phyloP scores from a whole-genome alignment of 2,329 filamentous ascomycete genomes.

The Cladobotryum protrusum region DNA sequence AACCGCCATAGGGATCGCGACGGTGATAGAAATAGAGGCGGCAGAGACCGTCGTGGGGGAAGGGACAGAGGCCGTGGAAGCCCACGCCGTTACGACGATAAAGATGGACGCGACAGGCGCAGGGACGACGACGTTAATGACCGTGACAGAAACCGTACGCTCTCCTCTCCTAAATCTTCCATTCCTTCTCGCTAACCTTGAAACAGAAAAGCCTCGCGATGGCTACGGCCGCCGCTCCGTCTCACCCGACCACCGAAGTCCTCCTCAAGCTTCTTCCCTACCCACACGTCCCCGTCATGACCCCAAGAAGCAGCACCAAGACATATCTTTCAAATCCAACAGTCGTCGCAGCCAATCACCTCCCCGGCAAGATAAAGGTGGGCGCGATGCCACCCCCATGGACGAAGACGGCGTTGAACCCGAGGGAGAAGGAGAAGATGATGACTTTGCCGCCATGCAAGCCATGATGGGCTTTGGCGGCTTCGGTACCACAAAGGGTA shows the following conservation, averaged over 20 bases:
- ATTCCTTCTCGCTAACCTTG: too few species aligned
- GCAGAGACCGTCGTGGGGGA: slow-evolving; percentile 22
- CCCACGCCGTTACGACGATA: slow-evolving; percentile 23
- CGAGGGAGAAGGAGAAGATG: slow-evolving; percentile 47
- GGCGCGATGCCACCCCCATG: slow-evolving; percentile 20
- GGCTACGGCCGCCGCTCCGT: not conserved
- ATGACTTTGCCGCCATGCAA: slow-evolving; percentile 66
- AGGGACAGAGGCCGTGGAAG: slow-evolving; percentile 32
- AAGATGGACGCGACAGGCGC: slow-evolving; percentile 18
- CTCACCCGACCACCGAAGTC: not conserved
- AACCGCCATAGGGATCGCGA: slow-evolving; percentile 34
- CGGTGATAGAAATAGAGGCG: slow-evolving; percentile 27
- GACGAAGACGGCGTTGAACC: slow-evolving; percentile 28
- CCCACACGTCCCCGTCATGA: slow-evolving; percentile 30
- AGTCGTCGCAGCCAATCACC: slow-evolving; percentile 20
- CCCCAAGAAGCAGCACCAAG: slow-evolving; percentile 13
- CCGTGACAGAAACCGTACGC: slow-evolving; percentile 13
- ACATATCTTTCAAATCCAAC: slow-evolving; percentile 25
- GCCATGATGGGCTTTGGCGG: slow-evolving; percentile 85
- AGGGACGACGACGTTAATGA: slow-evolving; percentile 22
- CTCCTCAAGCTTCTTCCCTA: slow-evolving; percentile 14
- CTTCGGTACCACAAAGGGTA: slow-evolving; percentile 82
- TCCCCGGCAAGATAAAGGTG: slow-evolving; percentile 8
- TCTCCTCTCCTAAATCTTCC: too few species aligned
- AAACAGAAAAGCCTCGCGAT: too few species aligned